Percentiles rank a stretch among this genome's conserved stretches.
phyloP scores from a whole-genome alignment of 768 basidiomycete species.

The Boletus coccyginus region DNA sequence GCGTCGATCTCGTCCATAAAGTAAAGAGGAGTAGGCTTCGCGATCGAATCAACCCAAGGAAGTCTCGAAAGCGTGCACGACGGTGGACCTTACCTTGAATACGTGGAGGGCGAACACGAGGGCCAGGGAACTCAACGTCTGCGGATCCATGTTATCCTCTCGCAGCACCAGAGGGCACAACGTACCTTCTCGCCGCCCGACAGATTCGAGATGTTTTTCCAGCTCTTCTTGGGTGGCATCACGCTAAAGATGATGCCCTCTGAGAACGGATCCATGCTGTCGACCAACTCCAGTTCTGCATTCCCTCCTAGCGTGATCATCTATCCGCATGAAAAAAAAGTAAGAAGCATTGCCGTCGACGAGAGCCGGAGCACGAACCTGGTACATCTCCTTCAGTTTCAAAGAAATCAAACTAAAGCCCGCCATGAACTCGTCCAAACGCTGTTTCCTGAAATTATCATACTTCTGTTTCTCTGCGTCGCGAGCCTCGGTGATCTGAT shows the following conservation, averaged over 20 bases:
- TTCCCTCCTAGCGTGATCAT: slow-evolving; percentile 99
- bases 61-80: neutral
- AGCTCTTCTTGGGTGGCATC: slow-evolving; percentile 99
- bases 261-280: slow-evolving; percentile 98
- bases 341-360: too few species aligned
- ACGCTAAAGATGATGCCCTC: slow-evolving; percentile 98
- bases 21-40: slow-evolving; percentile 89
- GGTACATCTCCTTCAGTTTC: slow-evolving; percentile 99
- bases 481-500: slow-evolving; percentile 67
- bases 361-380: slow-evolving; percentile 49
- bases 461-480: slow-evolving; percentile 84
- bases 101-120: slow-evolving; percentile 96
- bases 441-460: slow-evolving; percentile 81
- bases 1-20: slow-evolving; percentile 99
- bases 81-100: slow-evolving; percentile 67
- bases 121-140: slow-evolving; percentile 94
- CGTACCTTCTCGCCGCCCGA: slow-evolving; percentile 95
- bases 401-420: slow-evolving; percentile 90
- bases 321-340: slow-evolving; percentile 40
- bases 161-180: neutral
- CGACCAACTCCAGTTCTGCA: slow-evolving; percentile 94
- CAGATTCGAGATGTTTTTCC: slow-evolving; percentile 97
- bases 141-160: neutral
- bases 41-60: neutral
- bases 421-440: slow-evolving; percentile 94